Evolutionary conservation across 2,329 filamentous ascomycete genomes (phyloP), one percentile per base, ranked within the genome.

Genomic region (Aureobasidium leucospermi): DNA sequence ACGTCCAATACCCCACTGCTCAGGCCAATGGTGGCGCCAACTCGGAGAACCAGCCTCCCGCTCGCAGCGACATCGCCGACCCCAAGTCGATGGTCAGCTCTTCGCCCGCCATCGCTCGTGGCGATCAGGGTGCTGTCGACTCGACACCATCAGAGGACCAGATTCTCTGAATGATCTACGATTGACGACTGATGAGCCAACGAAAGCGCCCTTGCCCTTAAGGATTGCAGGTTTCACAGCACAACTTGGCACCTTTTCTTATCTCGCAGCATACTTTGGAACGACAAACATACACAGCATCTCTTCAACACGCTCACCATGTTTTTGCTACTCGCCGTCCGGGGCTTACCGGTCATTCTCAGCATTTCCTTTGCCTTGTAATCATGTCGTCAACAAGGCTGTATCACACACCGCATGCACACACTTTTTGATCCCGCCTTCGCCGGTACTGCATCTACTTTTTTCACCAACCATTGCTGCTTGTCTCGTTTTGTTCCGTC

Each of bases 1-100:
- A 62, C 58, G 51, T 64, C 32, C 67, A 69, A 60, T 60, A 55
- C n/a, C 32, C 46, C 15, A 38, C 43, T 36, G 55, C 45, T 13
- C 57, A 59, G 16, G 15, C 58, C 48, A 60, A 45, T 15, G 49
- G 38, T 34, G 42, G 15, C 16, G 10, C 39, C 31, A 56, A 38
- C 31, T 61, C 60, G 15, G 59, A 60, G 47, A 63, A 59, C 60
- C 60, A 61, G 39, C 53, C 55, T 41, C 56, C 62, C 38, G 47
- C 55, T 28, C 46, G 47, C 53, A 61, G 38, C 36, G 60, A 58
- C 6, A 31, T 42, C 29, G 47, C 32, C 16, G 62, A 63, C 11
- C n/a, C 49, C 31, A 51, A 63, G 23, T 53, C 59, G 16, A 38
- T 31, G 6, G 42, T 38, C 36, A 58, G 42, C 29, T 56, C 55